phyloP scores from a whole-genome alignment of 2,329 filamentous ascomycete genomes.

The Amauroascus verrucosus region DNA sequence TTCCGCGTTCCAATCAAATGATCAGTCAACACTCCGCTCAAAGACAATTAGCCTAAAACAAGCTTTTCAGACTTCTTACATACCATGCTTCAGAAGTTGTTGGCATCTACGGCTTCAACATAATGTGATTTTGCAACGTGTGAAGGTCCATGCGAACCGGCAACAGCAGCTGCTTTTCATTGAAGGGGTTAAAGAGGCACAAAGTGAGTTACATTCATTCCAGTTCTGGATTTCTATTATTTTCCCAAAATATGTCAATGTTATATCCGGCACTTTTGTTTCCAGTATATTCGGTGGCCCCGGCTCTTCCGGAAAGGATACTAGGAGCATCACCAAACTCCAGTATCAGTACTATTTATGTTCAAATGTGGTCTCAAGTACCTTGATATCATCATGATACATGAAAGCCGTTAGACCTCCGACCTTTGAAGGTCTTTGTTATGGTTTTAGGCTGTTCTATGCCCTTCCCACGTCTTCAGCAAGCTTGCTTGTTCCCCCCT shows the following conservation, averaged over 20 bases:
- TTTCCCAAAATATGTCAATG: too few relatives aligned
- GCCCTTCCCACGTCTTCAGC: too few relatives aligned
- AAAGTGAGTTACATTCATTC: background rate
- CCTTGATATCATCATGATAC: background rate
- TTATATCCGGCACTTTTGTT: too few relatives aligned
- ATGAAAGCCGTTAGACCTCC: background rate
- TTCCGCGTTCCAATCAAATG: conserved; percentile 1
- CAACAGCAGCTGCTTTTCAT: background rate
- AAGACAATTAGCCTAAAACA: background rate
- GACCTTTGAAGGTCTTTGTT: too few relatives aligned
- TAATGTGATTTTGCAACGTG: background rate
- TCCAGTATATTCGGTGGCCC: background rate
- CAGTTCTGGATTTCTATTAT: background rate
- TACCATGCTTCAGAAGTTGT: background rate
- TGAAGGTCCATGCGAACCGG: background rate
- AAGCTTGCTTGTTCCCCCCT: background rate
- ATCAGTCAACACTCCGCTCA: background rate
- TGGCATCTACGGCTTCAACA: background rate
- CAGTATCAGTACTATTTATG: background rate
- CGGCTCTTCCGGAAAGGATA: background rate
- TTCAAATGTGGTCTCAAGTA: background rate
- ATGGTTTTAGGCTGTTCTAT: too few relatives aligned
- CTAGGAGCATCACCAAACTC: background rate
- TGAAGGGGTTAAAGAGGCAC: background rate
- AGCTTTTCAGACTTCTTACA: conserved; percentile 6